A percentile compares a stretch with the other conserved stretches of the same genome.
These are phyloP conservation scores for Phytophthora brassicae DNA, from an alignment of 352 stramenopile species.

Conservation along the genomic window DNA sequence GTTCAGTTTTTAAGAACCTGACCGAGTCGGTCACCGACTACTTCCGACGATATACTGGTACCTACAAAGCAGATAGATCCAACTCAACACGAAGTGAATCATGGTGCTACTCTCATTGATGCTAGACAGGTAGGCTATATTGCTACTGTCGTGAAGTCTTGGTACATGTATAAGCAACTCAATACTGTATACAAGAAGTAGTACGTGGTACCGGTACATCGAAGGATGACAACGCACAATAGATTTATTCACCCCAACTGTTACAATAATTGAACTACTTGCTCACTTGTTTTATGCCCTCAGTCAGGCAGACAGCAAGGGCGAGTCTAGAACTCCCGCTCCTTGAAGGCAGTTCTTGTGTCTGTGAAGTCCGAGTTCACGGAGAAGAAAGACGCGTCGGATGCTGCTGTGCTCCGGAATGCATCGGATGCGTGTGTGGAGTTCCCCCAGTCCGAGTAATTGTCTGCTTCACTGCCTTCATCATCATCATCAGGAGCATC, in stretches of 20 bases:
- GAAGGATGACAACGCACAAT: constrained; percentile 29
- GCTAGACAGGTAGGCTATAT: no score
- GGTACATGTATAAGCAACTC: no score
- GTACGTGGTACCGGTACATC: neutral
- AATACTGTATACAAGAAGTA: no score
- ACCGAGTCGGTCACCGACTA: neutral
- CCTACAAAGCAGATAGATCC: no score
- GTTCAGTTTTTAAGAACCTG: constrained; percentile 4
- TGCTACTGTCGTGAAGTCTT: no score
- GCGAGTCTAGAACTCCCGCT: constrained; percentile 40
- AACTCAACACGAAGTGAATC: no score
- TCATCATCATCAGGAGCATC: constrained; percentile 29
- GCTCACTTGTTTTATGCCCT: constrained; percentile 4
- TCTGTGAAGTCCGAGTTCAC: constrained; percentile 39
- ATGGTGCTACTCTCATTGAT: no score
- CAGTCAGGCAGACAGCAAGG: constrained; percentile 3
- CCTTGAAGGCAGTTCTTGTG: constrained; percentile 23
- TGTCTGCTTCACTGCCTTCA: constrained; percentile 25
- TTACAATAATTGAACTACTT: constrained; percentile 37
- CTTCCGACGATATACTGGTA: no score
- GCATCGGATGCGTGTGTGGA: constrained; percentile 29
- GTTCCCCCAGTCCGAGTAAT: constrained; percentile 31
- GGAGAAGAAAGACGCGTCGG: constrained; percentile 40
- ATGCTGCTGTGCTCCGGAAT: constrained; percentile 32
- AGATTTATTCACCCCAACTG: constrained; percentile 33